phyloP scores from a whole-genome alignment of 257 asterid species.

The Solanum chiquidenum region DNA sequence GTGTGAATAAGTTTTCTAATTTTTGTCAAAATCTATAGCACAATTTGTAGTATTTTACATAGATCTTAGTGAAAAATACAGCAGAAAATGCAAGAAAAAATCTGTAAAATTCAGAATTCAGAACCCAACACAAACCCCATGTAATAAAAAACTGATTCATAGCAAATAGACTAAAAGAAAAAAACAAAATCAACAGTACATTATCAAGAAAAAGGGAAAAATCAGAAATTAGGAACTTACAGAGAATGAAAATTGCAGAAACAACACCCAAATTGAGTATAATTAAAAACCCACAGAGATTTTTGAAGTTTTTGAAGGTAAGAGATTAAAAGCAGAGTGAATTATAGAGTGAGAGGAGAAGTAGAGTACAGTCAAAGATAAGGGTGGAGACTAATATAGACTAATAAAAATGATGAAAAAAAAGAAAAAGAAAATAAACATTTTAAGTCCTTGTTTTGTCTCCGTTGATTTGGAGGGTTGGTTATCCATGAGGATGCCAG shows the following conservation, averaged over 20 bases:
- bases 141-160: not conserved
- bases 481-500: fast-evolving
- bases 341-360: not conserved
- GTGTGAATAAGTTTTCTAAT: not conserved
- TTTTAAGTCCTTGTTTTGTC: no score
- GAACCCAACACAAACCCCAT: not conserved
- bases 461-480: not conserved
- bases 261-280: not conserved
- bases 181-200: not conserved
- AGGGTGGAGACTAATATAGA: not conserved
- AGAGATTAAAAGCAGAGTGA: not conserved
- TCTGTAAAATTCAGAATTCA: not conserved
- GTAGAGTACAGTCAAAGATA: not conserved
- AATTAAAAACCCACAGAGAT: not conserved
- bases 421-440: not conserved
- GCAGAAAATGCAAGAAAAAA: not conserved
- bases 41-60: not conserved
- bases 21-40: not conserved
- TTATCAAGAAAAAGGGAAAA: not conserved
- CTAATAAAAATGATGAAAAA: not conserved
- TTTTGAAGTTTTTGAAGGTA: not conserved
- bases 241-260: not conserved
- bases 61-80: not conserved
- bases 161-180: not conserved
- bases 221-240: not conserved